Percentiles rank a stretch among this genome's conserved stretches.
Conservation (phyloP, 2,329 filamentous ascomycete species). For the Verticillium longisporum region DNA sequence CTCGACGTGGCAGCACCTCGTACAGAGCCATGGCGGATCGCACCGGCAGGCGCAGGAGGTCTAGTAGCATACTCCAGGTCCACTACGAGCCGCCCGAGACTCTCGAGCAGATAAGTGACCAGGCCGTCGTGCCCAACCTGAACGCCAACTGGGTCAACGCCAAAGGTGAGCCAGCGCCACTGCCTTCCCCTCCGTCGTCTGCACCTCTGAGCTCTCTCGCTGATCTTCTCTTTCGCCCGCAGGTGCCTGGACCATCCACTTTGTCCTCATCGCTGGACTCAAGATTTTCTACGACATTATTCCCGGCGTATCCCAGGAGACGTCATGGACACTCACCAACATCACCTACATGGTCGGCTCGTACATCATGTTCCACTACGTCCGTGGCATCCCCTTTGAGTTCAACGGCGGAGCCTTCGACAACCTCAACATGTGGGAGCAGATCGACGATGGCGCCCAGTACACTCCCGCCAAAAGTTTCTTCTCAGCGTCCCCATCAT, state of each 20-base stretch:
- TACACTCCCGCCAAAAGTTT: slow-evolving; percentile 98
- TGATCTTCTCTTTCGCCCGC: slow-evolving; percentile 4
- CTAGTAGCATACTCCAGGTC: slow-evolving; percentile 86
- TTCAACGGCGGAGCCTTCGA: slow-evolving; percentile 98
- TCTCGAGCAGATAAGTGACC: slow-evolving; percentile 94
- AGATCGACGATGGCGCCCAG: slow-evolving; percentile 98
- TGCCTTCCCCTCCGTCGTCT: background rate
- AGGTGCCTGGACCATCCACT: slow-evolving; percentile 98
- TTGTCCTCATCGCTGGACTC: slow-evolving; percentile 82
- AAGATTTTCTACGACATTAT: slow-evolving; percentile 98
- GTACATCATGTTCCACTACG: slow-evolving; percentile 99
- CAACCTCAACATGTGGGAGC: slow-evolving; percentile 99
- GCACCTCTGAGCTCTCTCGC: slow-evolving; percentile 6
- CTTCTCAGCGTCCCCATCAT: slow-evolving; percentile 89
- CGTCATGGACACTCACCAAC: slow-evolving; percentile 97
- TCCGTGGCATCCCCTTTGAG: slow-evolving; percentile 95
- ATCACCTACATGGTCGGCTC: slow-evolving; percentile 99
- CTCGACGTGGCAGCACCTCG: slow-evolving; percentile 54
- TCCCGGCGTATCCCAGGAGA: slow-evolving; percentile 93
- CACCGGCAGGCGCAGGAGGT: slow-evolving; percentile 77
- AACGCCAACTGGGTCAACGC: slow-evolving; percentile 99
- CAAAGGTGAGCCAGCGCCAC: slow-evolving; percentile 63
- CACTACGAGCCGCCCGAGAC: slow-evolving; percentile 97
- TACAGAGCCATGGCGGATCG: slow-evolving; percentile 57
- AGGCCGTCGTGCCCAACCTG: slow-evolving; percentile 87